Base-by-base conservation (phyloP, 495 filamentous ascomycete genomes). In the Achaetomiella virescens region DNA sequence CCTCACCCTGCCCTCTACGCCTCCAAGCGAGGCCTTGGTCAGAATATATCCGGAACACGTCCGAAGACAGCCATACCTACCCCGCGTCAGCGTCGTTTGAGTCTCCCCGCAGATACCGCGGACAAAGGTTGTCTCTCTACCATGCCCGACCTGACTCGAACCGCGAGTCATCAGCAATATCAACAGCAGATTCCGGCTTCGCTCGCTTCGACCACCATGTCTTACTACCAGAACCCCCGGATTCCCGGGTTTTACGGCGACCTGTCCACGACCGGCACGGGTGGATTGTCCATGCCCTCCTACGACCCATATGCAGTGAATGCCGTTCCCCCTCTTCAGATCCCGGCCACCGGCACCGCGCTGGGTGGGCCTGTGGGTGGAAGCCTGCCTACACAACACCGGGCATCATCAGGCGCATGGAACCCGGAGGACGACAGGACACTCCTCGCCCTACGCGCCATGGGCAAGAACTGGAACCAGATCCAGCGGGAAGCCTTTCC, bases 401-500 rank as follows among this genome's bases (percentile, higher is more conserved):
- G 78, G 17, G 72, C 79, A 21, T 78, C 78, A 20, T 75, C 76
- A 2, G 76, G 77, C 31, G 78, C 81, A 10, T 90, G 87, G 87
- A 78, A 78, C 22, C 69, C 77, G 14, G 72, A 79, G 31, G 84
- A 87, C 51, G 87, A 90, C 61, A 74, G 81, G 55, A 75, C 76
- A 17, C 72, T 90, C 29, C 75, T 87, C 61, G 59, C 61, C 25
- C 82, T 84, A 24, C 78, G 87, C 35, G 78, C 82, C 8, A 75
- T 78, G 66, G 82, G 82, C 44, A 79, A 84, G 61, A 87, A 87
- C 64, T 90, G 87, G 87, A 77, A 78, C 45, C 81, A 84, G 46
- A 89, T 90, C 61, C 82, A 86, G 53, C 73, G 73, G 53, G 77
- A 75, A 45, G 79, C 84, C 65, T 90, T 90, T 64, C 85, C 84